phyloP scores from a whole-genome alignment of 345 rosid species.

The Ricinus communis region DNA sequence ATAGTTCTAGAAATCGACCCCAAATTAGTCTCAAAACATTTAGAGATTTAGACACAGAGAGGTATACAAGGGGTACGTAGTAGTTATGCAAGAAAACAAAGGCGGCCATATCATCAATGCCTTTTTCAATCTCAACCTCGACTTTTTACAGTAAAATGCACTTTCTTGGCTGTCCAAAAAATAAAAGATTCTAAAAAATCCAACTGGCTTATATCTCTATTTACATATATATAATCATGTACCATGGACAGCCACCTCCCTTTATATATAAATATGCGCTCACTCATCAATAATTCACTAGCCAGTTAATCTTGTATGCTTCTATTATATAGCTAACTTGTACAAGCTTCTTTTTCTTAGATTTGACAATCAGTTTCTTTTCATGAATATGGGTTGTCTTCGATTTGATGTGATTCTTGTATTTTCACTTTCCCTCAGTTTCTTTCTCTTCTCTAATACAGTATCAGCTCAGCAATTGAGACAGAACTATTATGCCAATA shows the following conservation, averaged over 20 bases:
- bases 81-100: slow-evolving; percentile 16
- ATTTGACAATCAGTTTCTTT: background rate
- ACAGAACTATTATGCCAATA: slow-evolving; percentile 43
- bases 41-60: background rate
- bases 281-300: too few relatives aligned
- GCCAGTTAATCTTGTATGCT: too few relatives aligned
- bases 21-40: background rate
- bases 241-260: background rate
- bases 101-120: slow-evolving; percentile 31
- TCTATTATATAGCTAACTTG: background rate
- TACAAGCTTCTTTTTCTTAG: too few relatives aligned
- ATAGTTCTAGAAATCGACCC: background rate
- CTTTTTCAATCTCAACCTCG: slow-evolving; percentile 13
- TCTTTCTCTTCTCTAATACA: slow-evolving; percentile 42
- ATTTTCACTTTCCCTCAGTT: slow-evolving; percentile 40
- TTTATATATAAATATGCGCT: background rate
- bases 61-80: too few relatives aligned
- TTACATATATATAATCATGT: too few relatives aligned
- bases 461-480: slow-evolving; percentile 63
- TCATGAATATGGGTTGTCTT: slow-evolving; percentile 17
- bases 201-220: slow-evolving; percentile 30
- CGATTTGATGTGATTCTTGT: slow-evolving; percentile 26
- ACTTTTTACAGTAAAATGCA: background rate
- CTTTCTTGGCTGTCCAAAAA: slow-evolving; percentile 7
- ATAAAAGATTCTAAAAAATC: slow-evolving; percentile 31